Base-by-base conservation (phyloP, 179 eudicot genomes). In the Drosera spatulata region DNA sequence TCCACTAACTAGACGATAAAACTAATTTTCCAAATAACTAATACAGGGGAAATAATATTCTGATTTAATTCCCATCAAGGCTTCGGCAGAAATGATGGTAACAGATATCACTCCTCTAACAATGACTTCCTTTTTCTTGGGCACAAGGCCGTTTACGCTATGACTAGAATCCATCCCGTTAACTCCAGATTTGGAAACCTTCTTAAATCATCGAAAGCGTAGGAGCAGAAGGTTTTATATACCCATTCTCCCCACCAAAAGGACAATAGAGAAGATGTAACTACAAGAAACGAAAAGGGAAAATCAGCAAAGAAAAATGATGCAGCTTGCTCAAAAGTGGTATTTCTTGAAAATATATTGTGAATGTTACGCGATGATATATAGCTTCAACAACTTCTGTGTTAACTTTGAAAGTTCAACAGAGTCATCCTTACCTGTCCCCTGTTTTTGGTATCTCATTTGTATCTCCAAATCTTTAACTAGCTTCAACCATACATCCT, bases 401-500 rank as follows among this genome's bases (percentile, higher is more conserved):
- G 52, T 4, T 6, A 49, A 10, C n/a, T 49, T 49, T 10, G n/a
- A 12, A 49, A 45, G 10, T 3, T 14, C 56, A 48, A 44, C 63
- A 10, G 10, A 11, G 44, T 14, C 38, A 11, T 53, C 66, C 66
- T 77, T 67, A 91, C 97, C 94, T 85, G 81, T 9, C 97, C 97
- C 78, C 97, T 80, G 67, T 91, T 71, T 78, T 87, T 91, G 41
- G 61, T 76, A 77, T 91, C 96, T 71, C 96, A n/a, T 81, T 69
- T 85, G 96, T 64, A 91, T 61, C 66, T 81, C 96, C 77, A 91
- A 77, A 77, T 91, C 96, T 76, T 91, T 91, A 22, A 91, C 97
- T 68, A 91, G 76, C 55, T 80, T 88, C 75, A 91, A 66, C 97
- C 97, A 91, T 66, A 87, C 83, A 71, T 85, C 96, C 68, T 85